Evolutionary conservation across 768 basidiomycete species (phyloP).

Genomic region (Amanita thiersii): DNA sequence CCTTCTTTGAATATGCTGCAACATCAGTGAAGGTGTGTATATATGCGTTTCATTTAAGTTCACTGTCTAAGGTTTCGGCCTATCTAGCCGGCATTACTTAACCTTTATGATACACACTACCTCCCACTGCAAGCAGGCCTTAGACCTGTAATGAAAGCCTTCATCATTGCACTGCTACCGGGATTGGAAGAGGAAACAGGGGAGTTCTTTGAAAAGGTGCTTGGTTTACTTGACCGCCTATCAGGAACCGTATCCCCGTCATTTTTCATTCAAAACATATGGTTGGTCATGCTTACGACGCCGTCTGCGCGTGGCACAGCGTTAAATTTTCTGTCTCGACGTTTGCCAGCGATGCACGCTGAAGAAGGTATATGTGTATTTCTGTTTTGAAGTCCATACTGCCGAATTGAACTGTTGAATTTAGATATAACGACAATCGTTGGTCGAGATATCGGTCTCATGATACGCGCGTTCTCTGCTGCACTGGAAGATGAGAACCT

Average conservation of each 20-base stretch:
- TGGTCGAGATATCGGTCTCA: slow-evolving; percentile 83
- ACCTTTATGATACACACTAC: slow-evolving; percentile 90
- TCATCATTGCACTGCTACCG: slow-evolving; percentile 88
- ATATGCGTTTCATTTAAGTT: neutral
- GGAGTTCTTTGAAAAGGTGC: slow-evolving; percentile 94
- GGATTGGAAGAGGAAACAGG: slow-evolving; percentile 97
- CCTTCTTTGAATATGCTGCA: slow-evolving; percentile 98
- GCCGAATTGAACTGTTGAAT: neutral
- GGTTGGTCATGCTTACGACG: slow-evolving; percentile 88
- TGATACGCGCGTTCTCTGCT: slow-evolving; percentile 89
- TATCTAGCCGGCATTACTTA: slow-evolving; percentile 71
- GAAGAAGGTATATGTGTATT: slow-evolving; percentile 50
- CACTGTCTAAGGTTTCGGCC: neutral
- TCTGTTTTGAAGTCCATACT: neutral
- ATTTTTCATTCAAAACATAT: slow-evolving; percentile 94
- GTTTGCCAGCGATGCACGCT: slow-evolving; percentile 61
- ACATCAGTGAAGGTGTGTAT: slow-evolving; percentile 84
- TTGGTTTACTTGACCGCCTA: slow-evolving; percentile 71
- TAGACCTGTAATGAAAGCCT: slow-evolving; percentile 88
- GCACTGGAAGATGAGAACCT: slow-evolving; percentile 92
- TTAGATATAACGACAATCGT: slow-evolving; percentile 64
- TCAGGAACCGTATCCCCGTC: slow-evolving; percentile 78
- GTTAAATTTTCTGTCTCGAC: slow-evolving; percentile 77
- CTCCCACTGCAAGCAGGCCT: slow-evolving; percentile 75
- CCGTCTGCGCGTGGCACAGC: slow-evolving; percentile 80